Conservation (phyloP, 306 rosid genomes). For the Macrotyloma uniflorum region DNA sequence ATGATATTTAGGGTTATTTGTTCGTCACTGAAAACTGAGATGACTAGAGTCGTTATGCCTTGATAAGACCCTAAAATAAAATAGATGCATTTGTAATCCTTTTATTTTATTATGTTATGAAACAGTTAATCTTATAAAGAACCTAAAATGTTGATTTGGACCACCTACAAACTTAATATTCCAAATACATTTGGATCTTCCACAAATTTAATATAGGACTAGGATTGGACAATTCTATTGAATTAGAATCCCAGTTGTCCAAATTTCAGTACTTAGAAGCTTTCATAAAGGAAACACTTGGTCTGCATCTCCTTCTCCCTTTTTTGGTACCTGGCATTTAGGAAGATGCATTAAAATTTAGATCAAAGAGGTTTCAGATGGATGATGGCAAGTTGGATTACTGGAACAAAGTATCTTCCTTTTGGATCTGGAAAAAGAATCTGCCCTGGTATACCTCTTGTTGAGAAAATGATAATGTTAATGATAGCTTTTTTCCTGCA, state of each 20-base stretch:
- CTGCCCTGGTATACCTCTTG: background rate
- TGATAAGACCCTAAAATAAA: too few species aligned
- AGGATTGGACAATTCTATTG: slow-evolving; percentile 36
- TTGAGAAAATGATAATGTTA: background rate
- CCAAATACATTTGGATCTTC: too few species aligned
- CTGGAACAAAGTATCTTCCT: background rate
- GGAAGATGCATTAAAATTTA: background rate
- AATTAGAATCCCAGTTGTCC: slow-evolving; percentile 30
- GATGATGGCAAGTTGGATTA: background rate
- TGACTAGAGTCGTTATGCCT: too few species aligned
- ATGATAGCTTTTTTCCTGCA: background rate
- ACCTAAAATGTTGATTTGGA: too few species aligned
- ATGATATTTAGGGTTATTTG: too few species aligned
- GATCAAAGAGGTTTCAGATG: background rate
- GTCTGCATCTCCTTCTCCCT: background rate
- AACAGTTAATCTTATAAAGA: too few species aligned
- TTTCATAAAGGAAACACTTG: background rate
- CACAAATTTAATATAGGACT: too few species aligned
- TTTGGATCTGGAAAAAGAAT: background rate
- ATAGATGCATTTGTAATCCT: too few species aligned
- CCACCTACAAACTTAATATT: too few species aligned
- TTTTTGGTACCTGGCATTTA: background rate
- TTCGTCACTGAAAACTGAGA: too few species aligned
- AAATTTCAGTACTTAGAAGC: background rate
- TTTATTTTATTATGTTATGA: too few species aligned